Evolutionary conservation across 805 yeast species (phyloP).

Genomic region (Wickerhamiella galacta): DNA sequence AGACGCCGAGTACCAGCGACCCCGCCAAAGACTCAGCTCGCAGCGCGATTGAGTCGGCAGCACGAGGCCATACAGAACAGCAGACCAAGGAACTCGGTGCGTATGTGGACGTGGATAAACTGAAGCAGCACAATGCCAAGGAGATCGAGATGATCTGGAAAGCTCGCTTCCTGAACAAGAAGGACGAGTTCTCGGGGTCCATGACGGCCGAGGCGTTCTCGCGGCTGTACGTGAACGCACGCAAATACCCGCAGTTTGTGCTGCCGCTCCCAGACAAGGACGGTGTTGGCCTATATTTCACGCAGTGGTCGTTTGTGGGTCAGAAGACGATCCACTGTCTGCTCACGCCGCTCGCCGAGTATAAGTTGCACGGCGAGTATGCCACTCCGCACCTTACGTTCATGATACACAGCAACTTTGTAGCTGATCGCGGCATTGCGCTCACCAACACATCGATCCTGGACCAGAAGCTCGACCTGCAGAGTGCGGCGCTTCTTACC

Average conservation of each 20-base stretch:
- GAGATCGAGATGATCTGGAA: conserved; percentile 79
- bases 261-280: conserved; percentile 59
- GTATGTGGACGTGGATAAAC: conserved; percentile 52
- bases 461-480: conserved; percentile 47
- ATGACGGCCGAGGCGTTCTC: conserved; percentile 42
- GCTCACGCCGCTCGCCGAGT: conserved; percentile 83
- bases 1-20: background rate
- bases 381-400: conserved; percentile 92
- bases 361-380: conserved; percentile 73
- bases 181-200: conserved; percentile 47
- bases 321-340: conserved; percentile 72
- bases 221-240: conserved; percentile 47
- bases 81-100: conserved; percentile 49
- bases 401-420: conserved; percentile 68
- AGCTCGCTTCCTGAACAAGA: conserved; percentile 55
- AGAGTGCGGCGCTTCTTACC: conserved; percentile 58
- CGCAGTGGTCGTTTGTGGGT: conserved; percentile 87
- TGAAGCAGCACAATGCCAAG: conserved; percentile 34
- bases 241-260: conserved; percentile 66
- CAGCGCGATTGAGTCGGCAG: background rate
- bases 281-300: conserved; percentile 63
- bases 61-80: background rate
- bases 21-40: background rate
- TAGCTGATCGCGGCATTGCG: conserved; percentile 39
- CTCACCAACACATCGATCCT: conserved; percentile 71